Percentiles rank a stretch among this genome's conserved stretches.
Conservation (phyloP, 2,329 filamentous ascomycete species). For the Aspergillus sp. region DNA sequence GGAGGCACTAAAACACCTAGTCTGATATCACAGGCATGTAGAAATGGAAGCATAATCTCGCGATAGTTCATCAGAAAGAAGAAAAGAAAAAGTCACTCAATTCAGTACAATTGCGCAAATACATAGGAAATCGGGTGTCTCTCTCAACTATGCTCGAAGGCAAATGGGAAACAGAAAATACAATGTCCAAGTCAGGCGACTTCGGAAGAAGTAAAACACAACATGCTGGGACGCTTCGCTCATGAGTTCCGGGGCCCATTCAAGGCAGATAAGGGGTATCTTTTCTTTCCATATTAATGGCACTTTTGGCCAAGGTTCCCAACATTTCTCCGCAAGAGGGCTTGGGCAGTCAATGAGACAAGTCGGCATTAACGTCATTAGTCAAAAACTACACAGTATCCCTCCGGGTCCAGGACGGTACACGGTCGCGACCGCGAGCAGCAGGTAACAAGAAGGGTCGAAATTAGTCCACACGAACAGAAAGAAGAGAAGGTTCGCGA, state of each 20-base stretch:
- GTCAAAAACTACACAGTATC: not conserved
- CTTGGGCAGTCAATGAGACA: not conserved
- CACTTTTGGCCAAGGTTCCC: not conserved
- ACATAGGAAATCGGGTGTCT: constrained; percentile 8
- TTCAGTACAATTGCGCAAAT: not conserved
- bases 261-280: constrained; percentile 1
- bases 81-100: not conserved
- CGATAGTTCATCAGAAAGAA: not conserved
- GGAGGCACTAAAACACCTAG: not conserved
- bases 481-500: not conserved
- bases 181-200: constrained; percentile 8
- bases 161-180: constrained; percentile 6
- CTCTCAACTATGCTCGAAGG: constrained; percentile 11
- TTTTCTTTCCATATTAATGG: not conserved
- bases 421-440: not conserved
- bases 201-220: constrained; percentile 3
- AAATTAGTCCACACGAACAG: not conserved
- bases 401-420: not conserved
- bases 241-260: not conserved
- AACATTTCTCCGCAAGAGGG: not conserved
- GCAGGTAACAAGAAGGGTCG: not conserved
- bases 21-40: constrained; percentile 1
- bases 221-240: constrained; percentile 4
- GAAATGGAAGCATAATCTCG: not conserved
- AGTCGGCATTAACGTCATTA: constrained; percentile 1